Evolutionary conservation across 768 basidiomycete genomes (phyloP), one percentile per base, ranked within the genome.

Genomic region (Paxillus involutus): DNA sequence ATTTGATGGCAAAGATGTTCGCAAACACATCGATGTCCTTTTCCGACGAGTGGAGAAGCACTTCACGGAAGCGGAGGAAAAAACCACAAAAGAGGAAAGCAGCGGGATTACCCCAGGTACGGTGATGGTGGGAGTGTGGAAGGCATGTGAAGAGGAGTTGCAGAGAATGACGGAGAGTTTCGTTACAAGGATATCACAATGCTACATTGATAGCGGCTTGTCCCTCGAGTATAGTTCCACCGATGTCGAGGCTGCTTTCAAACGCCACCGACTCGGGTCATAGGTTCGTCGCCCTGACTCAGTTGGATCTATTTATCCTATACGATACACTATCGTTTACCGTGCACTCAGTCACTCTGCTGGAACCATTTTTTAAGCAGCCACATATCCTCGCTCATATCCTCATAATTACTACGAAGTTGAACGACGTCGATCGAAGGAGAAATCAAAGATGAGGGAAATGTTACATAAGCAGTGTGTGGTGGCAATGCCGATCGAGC

Each of bases 1-100:
- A 63, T 88, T 84, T 68, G 87, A 81, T 57, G 73, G 83, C 37
- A 98, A 97, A 71, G 96, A 98, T 68, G 74, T 98, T 12, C 86
- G 91, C 36, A 96, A 96, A 68, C 80, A 89, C 56, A 75, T 96
- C 48, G 96, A 98, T 51, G 81, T 82, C 8, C 77, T 98, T 36
- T 88, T 86, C 71, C 91, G 91, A 66, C 85, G 96, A 10, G 91
- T 98, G 29, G 92, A 96, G 71, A 98, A 98, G 71, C 96, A 98
- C 66, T 98, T 97, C 64, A 87, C 87, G 6, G 91, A 94, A 62
- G 83, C 83, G 1, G 85, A 86, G 10, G 88, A 87, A 57, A 87
- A 83, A 59, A 65, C 80, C 4, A 80, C 80, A 17, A 77, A 74
- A 4, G 83, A 86, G 54, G 73, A 76, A 30, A 72, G 67, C 17